Conservation (phyloP, 148 eudicot genomes). For the Vaccinium darrowii region DNA sequence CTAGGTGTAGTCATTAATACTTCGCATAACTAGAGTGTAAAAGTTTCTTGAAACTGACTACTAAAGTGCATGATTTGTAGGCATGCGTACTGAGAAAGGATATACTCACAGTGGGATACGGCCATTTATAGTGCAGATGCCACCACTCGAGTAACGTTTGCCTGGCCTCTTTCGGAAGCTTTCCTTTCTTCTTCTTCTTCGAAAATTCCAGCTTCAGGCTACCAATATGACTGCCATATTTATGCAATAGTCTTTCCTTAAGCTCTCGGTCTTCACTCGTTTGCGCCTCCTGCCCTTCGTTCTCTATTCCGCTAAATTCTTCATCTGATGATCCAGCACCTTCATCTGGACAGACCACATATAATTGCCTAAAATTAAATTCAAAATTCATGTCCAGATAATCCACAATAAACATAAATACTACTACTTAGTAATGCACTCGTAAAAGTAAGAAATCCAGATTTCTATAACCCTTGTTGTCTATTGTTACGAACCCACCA, state of each 20-base stretch:
- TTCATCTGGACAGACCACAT: constrained; percentile 33
- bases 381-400: background rate
- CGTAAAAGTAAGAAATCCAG: background rate
- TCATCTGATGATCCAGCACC: constrained; percentile 56
- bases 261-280: constrained; percentile 71
- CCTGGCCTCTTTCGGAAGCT: constrained; percentile 82
- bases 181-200: constrained; percentile 94
- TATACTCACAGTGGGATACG: constrained; percentile 84
- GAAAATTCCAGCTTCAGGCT: constrained; percentile 83
- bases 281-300: constrained; percentile 47
- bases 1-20: background rate
- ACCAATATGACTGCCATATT: constrained; percentile 75
- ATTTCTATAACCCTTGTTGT: background rate
- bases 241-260: constrained; percentile 63
- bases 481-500: background rate
- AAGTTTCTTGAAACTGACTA: background rate
- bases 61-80: background rate
- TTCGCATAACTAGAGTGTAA: background rate
- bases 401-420: background rate
- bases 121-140: constrained; percentile 85
- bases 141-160: constrained; percentile 81
- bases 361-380: background rate
- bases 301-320: constrained; percentile 48
- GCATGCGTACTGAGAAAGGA: background rate
- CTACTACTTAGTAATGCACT: background rate